A percentile compares a stretch with the other conserved stretches of the same genome.
Conservation (phyloP, 2,329 filamentous ascomycete species). For the Ophiocordyceps robertsii region DNA sequence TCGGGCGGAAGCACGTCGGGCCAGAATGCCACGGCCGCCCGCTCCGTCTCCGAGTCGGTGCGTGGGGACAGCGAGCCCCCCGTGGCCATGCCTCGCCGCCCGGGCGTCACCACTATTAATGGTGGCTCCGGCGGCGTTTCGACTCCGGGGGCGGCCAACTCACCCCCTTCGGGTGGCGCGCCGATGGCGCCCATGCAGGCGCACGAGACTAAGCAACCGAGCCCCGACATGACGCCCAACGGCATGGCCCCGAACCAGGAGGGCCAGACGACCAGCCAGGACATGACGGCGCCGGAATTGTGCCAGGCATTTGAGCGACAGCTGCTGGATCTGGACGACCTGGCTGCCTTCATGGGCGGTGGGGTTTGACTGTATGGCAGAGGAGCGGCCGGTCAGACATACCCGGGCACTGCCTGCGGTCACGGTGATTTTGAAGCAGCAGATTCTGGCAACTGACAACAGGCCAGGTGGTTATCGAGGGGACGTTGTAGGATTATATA, state of each 20-base stretch:
- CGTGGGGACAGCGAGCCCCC: slow-evolving; percentile 41
- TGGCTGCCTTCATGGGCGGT: slow-evolving; percentile 49
- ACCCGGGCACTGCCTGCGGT: background rate
- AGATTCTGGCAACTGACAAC: no score
- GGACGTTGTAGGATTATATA: slow-evolving; percentile 3
- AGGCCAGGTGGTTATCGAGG: background rate
- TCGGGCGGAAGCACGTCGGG: slow-evolving; percentile 8
- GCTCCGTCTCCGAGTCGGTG: slow-evolving; percentile 24
- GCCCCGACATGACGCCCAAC: slow-evolving; percentile 17
- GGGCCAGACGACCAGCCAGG: slow-evolving; percentile 23
- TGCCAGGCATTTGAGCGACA: slow-evolving; percentile 47
- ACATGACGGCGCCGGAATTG: slow-evolving; percentile 46
- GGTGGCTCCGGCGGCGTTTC: slow-evolving; percentile 36
- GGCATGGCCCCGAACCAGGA: slow-evolving; percentile 17
- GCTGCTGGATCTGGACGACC: slow-evolving; percentile 45
- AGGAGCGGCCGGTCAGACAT: no score
- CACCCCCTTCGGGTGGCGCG: slow-evolving; percentile 22
- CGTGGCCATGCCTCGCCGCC: slow-evolving; percentile 30
- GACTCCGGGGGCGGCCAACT: slow-evolving; percentile 30
- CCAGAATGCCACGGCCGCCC: slow-evolving; percentile 17
- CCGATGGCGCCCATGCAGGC: slow-evolving; percentile 11
- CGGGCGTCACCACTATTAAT: slow-evolving; percentile 46
- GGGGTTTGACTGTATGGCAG: slow-evolving; percentile 30
- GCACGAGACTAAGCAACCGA: slow-evolving; percentile 22
- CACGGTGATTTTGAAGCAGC: background rate